phyloP scores from a whole-genome alignment of 768 basidiomycete genomes.

The Rhodosporidiobolus sp. region DNA sequence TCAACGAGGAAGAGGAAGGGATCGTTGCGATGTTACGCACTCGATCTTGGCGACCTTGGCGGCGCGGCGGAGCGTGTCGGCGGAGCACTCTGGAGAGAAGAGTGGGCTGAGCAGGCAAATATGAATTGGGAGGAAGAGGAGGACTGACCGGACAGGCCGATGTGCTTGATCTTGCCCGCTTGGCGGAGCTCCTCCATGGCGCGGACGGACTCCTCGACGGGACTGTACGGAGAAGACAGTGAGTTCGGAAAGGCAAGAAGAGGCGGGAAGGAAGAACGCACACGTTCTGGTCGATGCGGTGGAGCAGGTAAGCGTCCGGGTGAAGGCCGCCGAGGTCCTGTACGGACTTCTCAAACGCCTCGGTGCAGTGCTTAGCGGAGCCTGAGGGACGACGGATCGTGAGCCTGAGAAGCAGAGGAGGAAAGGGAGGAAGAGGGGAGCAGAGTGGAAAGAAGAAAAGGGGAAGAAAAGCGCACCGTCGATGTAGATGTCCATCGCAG shows the following conservation, averaged over 20 bases:
- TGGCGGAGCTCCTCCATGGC: conserved; percentile 55
- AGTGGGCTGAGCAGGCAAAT: not conserved
- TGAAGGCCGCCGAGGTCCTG: conserved; percentile 4
- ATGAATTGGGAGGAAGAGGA: conserved; percentile 40
- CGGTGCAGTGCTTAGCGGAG: conserved; percentile 5
- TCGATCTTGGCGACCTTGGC: conserved; percentile 56
- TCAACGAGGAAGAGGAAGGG: too few relatives aligned
- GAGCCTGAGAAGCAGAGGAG: not conserved
- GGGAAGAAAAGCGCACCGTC: not conserved
- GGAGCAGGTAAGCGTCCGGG: conserved; percentile 24
- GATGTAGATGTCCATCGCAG: not conserved
- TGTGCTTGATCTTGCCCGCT: conserved; percentile 61
- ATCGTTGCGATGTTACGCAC: too few relatives aligned
- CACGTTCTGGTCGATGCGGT: conserved; percentile 22
- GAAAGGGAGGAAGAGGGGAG: too few relatives aligned
- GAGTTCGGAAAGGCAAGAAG: not conserved
- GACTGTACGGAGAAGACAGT: not conserved
- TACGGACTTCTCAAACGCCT: conserved; percentile 9
- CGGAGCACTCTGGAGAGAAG: conserved; percentile 23
- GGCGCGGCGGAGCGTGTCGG: conserved; percentile 54
- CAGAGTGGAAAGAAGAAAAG: not conserved
- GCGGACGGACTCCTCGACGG: conserved; percentile 43
- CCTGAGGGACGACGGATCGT: not conserved
- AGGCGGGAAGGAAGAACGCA: not conserved
- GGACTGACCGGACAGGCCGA: conserved; percentile 60